These are phyloP conservation scores for Globisporangium emineosum DNA, from an alignment of 352 stramenopile species.

Conservation along the genomic window DNA sequence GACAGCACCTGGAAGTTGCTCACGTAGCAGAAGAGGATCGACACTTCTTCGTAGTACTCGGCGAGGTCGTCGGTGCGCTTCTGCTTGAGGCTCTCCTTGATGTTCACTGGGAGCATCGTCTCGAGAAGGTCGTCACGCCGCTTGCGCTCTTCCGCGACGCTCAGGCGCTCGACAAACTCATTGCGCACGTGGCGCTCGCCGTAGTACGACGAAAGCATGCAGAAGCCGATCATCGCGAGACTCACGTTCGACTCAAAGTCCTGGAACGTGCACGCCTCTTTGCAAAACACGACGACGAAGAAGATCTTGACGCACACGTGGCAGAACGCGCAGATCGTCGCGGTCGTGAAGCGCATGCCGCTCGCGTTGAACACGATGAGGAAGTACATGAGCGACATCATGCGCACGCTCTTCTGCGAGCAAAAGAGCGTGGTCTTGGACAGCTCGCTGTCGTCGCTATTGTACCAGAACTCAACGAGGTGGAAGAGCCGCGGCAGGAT, in stretches of 20 bases:
- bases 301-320: constrained; percentile 46
- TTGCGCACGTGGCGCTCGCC: constrained; percentile 58
- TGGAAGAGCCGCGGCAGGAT: constrained; percentile 48
- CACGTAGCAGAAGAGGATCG: constrained; percentile 81
- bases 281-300: constrained; percentile 54
- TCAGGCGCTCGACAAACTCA: constrained; percentile 60
- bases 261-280: constrained; percentile 32
- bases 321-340: constrained; percentile 40
- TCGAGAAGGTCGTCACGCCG: constrained; percentile 65
- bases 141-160: constrained; percentile 66
- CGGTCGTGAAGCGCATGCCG: constrained; percentile 66
- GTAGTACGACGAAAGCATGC: constrained; percentile 65
- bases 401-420: constrained; percentile 52
- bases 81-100: constrained; percentile 73
- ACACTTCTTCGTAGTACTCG: constrained; percentile 78
- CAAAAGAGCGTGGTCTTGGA: constrained; percentile 39
- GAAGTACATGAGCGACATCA: constrained; percentile 55
- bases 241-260: constrained; percentile 51
- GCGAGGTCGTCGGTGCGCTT: constrained; percentile 61
- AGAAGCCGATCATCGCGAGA: constrained; percentile 59
- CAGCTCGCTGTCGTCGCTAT: constrained; percentile 20
- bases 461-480: constrained; percentile 26
- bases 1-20: constrained; percentile 77
- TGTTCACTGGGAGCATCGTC: constrained; percentile 74
- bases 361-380: constrained; percentile 58